Base-by-base conservation (phyloP, 352 stramenopile genomes). In the Pythium biforme region DNA sequence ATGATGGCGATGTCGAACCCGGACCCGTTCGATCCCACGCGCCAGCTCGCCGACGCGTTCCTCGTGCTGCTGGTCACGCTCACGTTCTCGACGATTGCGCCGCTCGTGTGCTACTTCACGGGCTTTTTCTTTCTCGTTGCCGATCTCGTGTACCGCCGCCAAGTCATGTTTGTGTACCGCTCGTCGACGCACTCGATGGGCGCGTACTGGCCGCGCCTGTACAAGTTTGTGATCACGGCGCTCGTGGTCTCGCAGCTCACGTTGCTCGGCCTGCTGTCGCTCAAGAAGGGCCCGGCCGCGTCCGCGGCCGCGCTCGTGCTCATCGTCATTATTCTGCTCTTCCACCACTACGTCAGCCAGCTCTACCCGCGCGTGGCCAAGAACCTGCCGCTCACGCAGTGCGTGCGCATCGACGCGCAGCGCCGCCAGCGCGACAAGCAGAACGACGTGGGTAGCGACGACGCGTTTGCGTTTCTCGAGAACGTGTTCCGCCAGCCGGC, bases 71-170 rank as follows among this genome's bases (percentile, higher is more conserved):
- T 94, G 14, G 68, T 94, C 29, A 90, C 80, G 45, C 46, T 94
- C 31, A 91, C 81, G n/a, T 94, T 94, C 41, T 74, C 81, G 43
- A 72, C 83, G 10, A 94, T 94, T 33, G 82, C 85, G 17, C 85
- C 85, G 40, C 69, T 94, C 27, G 75, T 89, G 29, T 90, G 82
- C 50, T 91, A 89, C 59, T 90, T 94, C 55, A 83, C 76, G 0
- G 79, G 71, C 45, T 77, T 75, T n/a, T 94, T 80, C 67, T 94
- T 94, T 56, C 49, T 88, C 9, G 29, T 82, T 33, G 79, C 81
- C 4, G 83, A 94, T 50, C 50, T 86, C 20, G 71, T 92, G 4
- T 94, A 91, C 45, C 81, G 81, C 3, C 81, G 79, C 22, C 79
- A 91, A 46, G 70, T 90, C 22, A 45, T 94, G 25, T 87, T 68